Evolutionary conservation across 2,329 filamentous ascomycete genomes (phyloP), one percentile per base, ranked within the genome.

Genomic region (Tothia fuscella): DNA sequence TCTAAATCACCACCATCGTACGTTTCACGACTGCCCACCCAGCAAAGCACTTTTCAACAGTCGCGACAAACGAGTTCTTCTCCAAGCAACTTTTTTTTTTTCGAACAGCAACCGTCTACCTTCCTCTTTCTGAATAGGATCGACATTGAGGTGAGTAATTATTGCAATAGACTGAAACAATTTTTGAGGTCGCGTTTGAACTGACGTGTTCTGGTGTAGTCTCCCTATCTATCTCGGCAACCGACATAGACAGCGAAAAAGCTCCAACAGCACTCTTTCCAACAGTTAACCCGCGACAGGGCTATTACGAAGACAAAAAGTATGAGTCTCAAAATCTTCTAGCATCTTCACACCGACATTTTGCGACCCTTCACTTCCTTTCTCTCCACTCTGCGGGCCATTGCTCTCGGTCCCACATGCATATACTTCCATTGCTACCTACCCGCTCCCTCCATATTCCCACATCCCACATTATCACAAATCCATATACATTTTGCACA

Each of bases 21-120:
- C 30, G n/a, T n/a, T 31, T n/a, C 37, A 16, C 3, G 9, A 9
- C n/a, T 5, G 5, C 14, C 20, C 25, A 10, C 5, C 25, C 26
- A 24, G 25, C 26, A 29, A 28, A 29, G 19, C 7, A n/a, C 4
- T 13, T 30, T 17, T 20, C 37, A 22, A 4, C 37, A 29, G 37
- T 30, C 37, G 29, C 16, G 10, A 31, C 19, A 29, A 26, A 24
- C 25, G 28, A 24, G 34, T 25, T 25, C 21, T 16, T 13, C 13
- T 7, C 34, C n/a, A n/a, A 26, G 35, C 35, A 37, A 16, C 22
- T 37, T 37, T 25, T 25, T 37, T 37, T 24, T 37, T 21, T 25
- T 16, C 4, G n/a, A n/a, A 37, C n/a, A n/a, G n/a, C n/a, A n/a
- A n/a, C n/a, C n/a, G n/a, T n/a, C n/a, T n/a, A n/a, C n/a, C n/a